A percentile compares a stretch with the other conserved stretches of the same genome.
Conservation (phyloP, 2,329 filamentous ascomycete species). For the Chrysoporthe cubensis region DNA sequence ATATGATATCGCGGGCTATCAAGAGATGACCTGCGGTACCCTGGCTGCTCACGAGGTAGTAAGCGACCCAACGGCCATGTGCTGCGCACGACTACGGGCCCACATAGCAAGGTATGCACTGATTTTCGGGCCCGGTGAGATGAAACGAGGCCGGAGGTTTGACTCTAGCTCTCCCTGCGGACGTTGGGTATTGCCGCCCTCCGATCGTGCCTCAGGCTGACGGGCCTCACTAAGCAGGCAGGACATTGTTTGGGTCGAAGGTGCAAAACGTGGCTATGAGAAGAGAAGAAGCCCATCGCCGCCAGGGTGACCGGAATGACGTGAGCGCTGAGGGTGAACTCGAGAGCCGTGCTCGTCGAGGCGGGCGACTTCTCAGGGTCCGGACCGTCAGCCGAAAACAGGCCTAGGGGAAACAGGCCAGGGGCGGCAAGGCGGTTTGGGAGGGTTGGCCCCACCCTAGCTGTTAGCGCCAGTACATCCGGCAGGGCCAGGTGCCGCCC, state of each 20-base stretch:
- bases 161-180: not conserved
- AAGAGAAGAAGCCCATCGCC: constrained; percentile 9
- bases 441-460: not conserved
- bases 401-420: constrained; percentile 8
- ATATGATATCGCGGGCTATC: not conserved
- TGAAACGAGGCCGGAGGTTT: constrained; percentile 17
- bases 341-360: not conserved
- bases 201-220: not conserved
- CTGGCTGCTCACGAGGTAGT: constrained; percentile 2
- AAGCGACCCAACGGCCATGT: not conserved
- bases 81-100: not conserved
- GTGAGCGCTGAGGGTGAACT: constrained; percentile 1
- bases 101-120: not conserved
- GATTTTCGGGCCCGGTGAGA: constrained; percentile 1
- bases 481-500: not conserved
- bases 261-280: not conserved
- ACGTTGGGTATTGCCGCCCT: not conserved
- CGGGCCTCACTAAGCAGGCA: constrained; percentile 1
- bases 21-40: not conserved
- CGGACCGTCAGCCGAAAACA: constrained; percentile 14
- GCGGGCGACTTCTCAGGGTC: not conserved
- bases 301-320: not conserved
- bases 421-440: not conserved
- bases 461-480: not conserved
- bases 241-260: constrained; percentile 8